A percentile compares a stretch with the other conserved stretches of the same genome.
Conservation (phyloP, 495 filamentous ascomycete species). For the Chaetomidium leptoderma region DNA sequence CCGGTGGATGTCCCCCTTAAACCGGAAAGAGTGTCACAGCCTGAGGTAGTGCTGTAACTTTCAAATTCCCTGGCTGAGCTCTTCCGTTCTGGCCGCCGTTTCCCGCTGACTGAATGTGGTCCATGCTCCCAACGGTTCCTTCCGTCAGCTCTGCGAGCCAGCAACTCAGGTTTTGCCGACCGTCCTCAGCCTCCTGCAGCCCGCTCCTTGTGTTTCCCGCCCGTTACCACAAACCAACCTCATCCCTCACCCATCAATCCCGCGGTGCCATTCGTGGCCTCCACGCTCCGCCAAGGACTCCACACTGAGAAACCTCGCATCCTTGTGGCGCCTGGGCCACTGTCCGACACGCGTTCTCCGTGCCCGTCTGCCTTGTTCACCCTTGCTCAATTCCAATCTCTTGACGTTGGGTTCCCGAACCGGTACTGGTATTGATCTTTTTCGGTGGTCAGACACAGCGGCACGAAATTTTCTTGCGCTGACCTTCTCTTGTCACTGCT, state of each 20-base stretch:
- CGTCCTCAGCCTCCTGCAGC: neutral
- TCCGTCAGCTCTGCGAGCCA: conserved; percentile 16
- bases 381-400: conserved; percentile 18
- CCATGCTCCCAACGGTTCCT: conserved; percentile 13
- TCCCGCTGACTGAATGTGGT: neutral
- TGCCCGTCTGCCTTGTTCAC: conserved; percentile 17
- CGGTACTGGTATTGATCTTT: conserved; percentile 18
- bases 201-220: conserved; percentile 7
- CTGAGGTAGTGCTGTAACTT: too few relatives aligned
- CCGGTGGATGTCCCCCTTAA: too few relatives aligned
- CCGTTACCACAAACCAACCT: conserved; percentile 10
- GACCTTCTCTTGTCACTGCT: conserved; percentile 15
- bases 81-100: neutral
- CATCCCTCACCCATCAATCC: conserved; percentile 9
- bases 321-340: conserved; percentile 26
- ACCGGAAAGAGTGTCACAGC: too few relatives aligned
- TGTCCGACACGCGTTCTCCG: conserved; percentile 23
- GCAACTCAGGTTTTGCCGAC: neutral
- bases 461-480: conserved; percentile 17
- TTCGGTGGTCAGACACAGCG: conserved; percentile 21
- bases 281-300: conserved; percentile 29
- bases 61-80: neutral
- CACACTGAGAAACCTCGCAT: conserved; percentile 29
- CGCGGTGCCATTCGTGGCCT: conserved; percentile 21
- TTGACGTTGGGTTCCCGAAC: conserved; percentile 14